Conservation (phyloP, 1,139 yeast species). For the Pichia sp. region DNA sequence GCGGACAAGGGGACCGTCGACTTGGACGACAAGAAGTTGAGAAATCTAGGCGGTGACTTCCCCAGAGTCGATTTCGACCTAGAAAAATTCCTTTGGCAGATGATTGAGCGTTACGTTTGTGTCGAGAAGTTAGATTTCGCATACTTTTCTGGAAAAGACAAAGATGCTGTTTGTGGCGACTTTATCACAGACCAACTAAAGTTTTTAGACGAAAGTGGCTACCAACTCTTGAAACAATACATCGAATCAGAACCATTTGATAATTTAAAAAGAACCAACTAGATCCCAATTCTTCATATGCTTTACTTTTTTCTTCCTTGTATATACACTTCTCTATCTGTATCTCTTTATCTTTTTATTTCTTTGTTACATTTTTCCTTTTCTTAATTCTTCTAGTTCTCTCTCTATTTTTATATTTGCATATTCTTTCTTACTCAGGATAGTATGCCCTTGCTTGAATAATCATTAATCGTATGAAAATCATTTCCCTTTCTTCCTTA, state of each 20-base stretch:
- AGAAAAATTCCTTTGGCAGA: conserved; percentile 29
- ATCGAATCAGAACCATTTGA: conserved; percentile 10
- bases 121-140: conserved; percentile 21
- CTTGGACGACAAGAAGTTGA: conserved; percentile 16
- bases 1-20: conserved; percentile 21
- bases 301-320: background rate
- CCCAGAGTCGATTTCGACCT: conserved; percentile 24
- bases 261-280: conserved; percentile 12
- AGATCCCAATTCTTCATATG: background rate
- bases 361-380: background rate
- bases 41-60: conserved; percentile 26
- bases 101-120: conserved; percentile 30
- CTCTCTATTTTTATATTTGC: no score
- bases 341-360: background rate
- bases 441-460: no score
- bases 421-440: no score
- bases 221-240: conserved; percentile 7
- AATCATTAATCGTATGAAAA: no score
- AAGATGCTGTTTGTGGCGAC: conserved; percentile 23
- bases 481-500: no score
- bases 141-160: conserved; percentile 21
- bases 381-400: no score
- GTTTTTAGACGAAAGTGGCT: conserved; percentile 16
- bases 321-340: background rate
- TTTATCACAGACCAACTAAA: conserved; percentile 26